These are phyloP conservation scores for Ceratocystis harringtonii DNA, from an alignment of 2,329 filamentous ascomycete genomes.

Conservation along the genomic window DNA sequence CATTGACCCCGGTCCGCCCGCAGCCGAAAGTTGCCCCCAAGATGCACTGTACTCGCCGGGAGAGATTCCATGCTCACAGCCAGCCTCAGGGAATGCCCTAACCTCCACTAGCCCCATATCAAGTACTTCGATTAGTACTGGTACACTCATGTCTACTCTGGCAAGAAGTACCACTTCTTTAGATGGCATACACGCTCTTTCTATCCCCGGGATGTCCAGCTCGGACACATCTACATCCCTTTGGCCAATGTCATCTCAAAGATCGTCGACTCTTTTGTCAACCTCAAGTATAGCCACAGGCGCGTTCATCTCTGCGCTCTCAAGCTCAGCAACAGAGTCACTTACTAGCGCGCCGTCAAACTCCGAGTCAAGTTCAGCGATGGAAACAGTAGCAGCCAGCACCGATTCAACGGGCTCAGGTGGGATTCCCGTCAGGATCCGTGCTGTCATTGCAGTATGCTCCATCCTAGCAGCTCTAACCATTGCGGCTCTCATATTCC, in stretches of 20 bases:
- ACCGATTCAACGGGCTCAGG: not conserved
- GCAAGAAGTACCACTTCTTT: not conserved
- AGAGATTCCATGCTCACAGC: conserved; percentile 5
- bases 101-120: not conserved
- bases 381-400: not conserved
- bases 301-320: not conserved
- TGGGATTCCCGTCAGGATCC: conserved; percentile 8
- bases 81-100: too few species aligned
- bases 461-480: conserved; percentile 7
- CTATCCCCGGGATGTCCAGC: not conserved
- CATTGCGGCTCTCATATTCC: conserved; percentile 6
- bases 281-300: not conserved
- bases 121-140: not conserved
- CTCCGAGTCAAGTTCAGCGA: not conserved
- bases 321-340: not conserved
- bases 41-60: conserved; percentile 12
- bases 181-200: conserved; percentile 4
- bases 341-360: not conserved
- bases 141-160: not conserved
- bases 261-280: not conserved
- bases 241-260: not conserved
- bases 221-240: not conserved
- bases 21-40: conserved; percentile 4
- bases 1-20: conserved; percentile 11
- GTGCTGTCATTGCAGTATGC: conserved; percentile 13